Conservation (phyloP, 192 early-diverging fungal genomes). For the Borealophlyctis nickersoniae region DNA sequence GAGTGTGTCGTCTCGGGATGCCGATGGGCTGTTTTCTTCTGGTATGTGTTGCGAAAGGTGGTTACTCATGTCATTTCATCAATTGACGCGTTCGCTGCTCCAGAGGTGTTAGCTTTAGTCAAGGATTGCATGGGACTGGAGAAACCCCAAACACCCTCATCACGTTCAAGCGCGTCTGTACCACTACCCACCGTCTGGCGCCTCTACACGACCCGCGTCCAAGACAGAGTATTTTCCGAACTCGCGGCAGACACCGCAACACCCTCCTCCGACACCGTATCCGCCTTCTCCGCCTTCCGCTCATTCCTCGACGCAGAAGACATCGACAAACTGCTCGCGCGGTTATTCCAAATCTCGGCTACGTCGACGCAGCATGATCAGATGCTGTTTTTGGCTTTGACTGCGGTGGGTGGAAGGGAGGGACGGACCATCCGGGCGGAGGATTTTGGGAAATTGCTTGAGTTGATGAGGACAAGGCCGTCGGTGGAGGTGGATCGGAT, state of each 20-base stretch:
- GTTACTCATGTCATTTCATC: conserved; percentile 1
- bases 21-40: conserved; percentile 1
- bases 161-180: not conserved
- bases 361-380: not conserved
- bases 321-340: conserved; percentile 30
- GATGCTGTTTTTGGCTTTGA: conserved; percentile 16
- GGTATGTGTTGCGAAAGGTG: conserved; percentile 1
- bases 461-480: not conserved
- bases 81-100: too few species aligned
- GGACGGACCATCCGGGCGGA: not conserved
- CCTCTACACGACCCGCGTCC: conserved; percentile 15
- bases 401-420: not conserved
- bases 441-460: not conserved
- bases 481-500: conserved; percentile 4
- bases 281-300: conserved; percentile 21
- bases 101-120: too few species aligned
- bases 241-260: not conserved
- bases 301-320: conserved; percentile 13
- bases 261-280: conserved; percentile 4
- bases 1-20: not conserved
- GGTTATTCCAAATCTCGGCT: conserved; percentile 18
- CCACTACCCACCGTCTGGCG: conserved; percentile 6
- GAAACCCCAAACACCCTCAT: not conserved
- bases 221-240: conserved; percentile 9
- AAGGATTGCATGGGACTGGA: not conserved